phyloP scores from a whole-genome alignment of 1,139 yeast species.

The Meyerozyma carpophila region DNA sequence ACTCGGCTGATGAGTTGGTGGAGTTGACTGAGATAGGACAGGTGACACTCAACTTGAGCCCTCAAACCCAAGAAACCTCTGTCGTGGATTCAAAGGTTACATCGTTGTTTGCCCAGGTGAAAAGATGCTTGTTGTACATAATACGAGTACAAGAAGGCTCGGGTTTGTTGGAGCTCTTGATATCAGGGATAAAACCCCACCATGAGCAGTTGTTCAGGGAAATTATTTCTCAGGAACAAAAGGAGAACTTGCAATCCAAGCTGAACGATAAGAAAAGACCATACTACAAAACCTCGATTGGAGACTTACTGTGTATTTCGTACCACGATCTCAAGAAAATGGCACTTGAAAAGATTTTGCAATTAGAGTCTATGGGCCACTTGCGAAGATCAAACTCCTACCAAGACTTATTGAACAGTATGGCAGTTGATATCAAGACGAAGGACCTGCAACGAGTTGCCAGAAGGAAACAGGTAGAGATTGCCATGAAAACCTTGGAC shows the following conservation, averaged over 20 bases:
- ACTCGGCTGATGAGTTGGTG: conserved; percentile 35
- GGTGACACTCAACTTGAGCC: conserved; percentile 41
- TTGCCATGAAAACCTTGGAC: conserved; percentile 54
- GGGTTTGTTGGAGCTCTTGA: conserved; percentile 65
- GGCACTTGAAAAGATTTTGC: conserved; percentile 71
- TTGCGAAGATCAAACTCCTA: conserved; percentile 66
- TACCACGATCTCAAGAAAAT: conserved; percentile 75
- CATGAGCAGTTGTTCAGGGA: conserved; percentile 62
- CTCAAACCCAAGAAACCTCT: conserved; percentile 44
- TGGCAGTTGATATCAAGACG: conserved; percentile 78
- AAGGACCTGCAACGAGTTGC: conserved; percentile 65
- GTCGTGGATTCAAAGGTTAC: conserved; percentile 42
- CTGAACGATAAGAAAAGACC: conserved; percentile 26
- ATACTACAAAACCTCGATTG: conserved; percentile 39
- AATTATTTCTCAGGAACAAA: conserved; percentile 47
- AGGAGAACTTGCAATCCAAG: conserved; percentile 16
- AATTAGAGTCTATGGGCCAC: conserved; percentile 65
- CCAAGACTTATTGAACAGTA: conserved; percentile 75
- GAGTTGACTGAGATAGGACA: conserved; percentile 36
- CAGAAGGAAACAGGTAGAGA: conserved; percentile 56
- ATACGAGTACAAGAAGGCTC: conserved; percentile 76
- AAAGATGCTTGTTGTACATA: conserved; percentile 73
- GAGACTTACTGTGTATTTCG: conserved; percentile 49
- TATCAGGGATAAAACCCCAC: conserved; percentile 62
- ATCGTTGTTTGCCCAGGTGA: conserved; percentile 69